Conservation (phyloP, 176 grass and related monocot species). For the Phyllostachys edulis region DNA sequence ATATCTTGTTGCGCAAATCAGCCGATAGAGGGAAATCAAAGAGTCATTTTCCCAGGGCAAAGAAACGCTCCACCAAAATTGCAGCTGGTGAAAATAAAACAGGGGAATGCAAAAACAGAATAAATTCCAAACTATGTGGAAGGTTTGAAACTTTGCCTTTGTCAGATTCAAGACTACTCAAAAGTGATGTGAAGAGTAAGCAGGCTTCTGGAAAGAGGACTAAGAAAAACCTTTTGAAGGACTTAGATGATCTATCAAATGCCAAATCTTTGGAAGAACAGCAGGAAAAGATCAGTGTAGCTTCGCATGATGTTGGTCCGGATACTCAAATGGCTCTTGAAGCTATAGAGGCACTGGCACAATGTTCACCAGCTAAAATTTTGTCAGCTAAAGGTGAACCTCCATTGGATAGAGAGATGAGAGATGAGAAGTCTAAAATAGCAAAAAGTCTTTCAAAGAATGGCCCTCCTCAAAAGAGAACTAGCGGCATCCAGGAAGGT, state of each 20-base stretch:
- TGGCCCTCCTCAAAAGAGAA: conserved; percentile 32
- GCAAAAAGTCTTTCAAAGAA: conserved; percentile 29
- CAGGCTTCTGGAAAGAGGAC: conserved; percentile 39
- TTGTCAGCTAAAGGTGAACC: conserved; percentile 34
- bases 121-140: background rate
- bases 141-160: conserved; percentile 40
- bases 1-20: conserved; percentile 44
- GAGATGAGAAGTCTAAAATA: conserved; percentile 7
- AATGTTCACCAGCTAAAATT: conserved; percentile 52
- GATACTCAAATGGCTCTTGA: conserved; percentile 87
- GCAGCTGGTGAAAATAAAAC: conserved; percentile 1
- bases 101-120: background rate
- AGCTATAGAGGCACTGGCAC: conserved; percentile 67
- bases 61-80: conserved; percentile 27
- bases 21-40: conserved; percentile 28
- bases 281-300: conserved; percentile 32
- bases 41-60: conserved; percentile 28
- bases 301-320: conserved; percentile 51
- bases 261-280: conserved; percentile 40
- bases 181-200: conserved; percentile 44
- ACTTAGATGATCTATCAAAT: conserved; percentile 48
- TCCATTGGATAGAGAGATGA: conserved; percentile 20
- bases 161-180: conserved; percentile 49
- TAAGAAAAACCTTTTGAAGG: conserved; percentile 65
- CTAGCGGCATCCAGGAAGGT: conserved; percentile 26